Conservation (phyloP, 2,329 filamentous ascomycete genomes). For the Amesomyces nigricolor region DNA sequence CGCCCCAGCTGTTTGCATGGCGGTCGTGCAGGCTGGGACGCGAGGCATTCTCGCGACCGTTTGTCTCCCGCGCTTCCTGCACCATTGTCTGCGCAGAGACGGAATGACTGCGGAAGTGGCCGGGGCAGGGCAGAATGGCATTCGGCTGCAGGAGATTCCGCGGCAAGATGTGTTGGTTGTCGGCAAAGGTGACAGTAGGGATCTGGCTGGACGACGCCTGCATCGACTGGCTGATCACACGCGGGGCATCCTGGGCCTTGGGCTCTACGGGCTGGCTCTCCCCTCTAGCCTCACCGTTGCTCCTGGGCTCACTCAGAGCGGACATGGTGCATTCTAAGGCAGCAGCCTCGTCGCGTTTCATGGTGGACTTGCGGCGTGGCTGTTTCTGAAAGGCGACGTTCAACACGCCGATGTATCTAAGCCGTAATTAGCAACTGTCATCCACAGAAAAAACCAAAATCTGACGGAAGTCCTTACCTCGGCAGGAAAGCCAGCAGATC, state of each 20-base stretch:
- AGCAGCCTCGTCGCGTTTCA: conserved; percentile 44
- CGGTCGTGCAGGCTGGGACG: conserved; percentile 48
- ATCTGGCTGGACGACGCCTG: conserved; percentile 59
- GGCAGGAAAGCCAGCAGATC: conserved; percentile 87
- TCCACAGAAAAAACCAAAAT: not conserved
- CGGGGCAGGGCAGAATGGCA: conserved; percentile 25
- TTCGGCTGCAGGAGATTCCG: conserved; percentile 70
- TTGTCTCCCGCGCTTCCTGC: not conserved
- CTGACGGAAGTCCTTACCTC: conserved; percentile 48
- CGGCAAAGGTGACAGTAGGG: conserved; percentile 87
- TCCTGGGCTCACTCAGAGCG: conserved; percentile 29
- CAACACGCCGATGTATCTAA: conserved; percentile 89
- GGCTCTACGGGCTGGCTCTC: conserved; percentile 17
- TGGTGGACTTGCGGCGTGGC: conserved; percentile 57
- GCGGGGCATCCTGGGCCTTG: conserved; percentile 21
- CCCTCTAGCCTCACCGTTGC: conserved; percentile 20
- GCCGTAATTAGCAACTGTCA: conserved; percentile 23
- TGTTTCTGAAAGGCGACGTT: conserved; percentile 93
- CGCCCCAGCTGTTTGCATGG: conserved; percentile 71
- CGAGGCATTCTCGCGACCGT: conserved; percentile 6
- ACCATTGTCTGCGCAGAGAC: conserved; percentile 25
- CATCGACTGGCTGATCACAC: conserved; percentile 69
- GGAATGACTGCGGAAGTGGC: conserved; percentile 35
- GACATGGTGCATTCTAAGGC: conserved; percentile 34
- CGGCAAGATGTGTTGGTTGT: conserved; percentile 90